These are phyloP conservation scores for Vachellia collinsii DNA, from an alignment of 306 rosid genomes.

Conservation along the genomic window DNA sequence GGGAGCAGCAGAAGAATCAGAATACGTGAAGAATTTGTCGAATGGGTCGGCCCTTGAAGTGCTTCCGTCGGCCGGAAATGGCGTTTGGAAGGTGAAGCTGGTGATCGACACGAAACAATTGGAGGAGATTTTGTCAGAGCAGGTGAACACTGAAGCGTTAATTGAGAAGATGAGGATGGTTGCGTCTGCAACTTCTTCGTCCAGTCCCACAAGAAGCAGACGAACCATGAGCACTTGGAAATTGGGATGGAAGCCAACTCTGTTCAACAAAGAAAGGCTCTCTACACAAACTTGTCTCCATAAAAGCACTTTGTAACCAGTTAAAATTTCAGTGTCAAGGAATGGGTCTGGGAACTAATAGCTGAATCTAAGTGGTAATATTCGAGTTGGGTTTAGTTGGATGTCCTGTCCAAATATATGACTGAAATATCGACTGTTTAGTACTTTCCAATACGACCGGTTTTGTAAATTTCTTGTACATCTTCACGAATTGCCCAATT, in stretches of 20 bases:
- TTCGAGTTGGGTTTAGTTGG: slow-evolving; percentile 31
- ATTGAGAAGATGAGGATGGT: slow-evolving; percentile 76
- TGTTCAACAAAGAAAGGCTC: background rate
- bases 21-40: slow-evolving; percentile 51
- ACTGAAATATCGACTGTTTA: slow-evolving; percentile 16
- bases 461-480: slow-evolving; percentile 2
- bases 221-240: slow-evolving; percentile 45
- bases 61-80: slow-evolving; percentile 56
- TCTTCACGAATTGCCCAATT: background rate
- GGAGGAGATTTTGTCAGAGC: slow-evolving; percentile 63
- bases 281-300: no score
- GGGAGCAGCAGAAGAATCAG: slow-evolving; percentile 28
- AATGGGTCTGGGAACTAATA: no score
- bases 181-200: slow-evolving; percentile 45
- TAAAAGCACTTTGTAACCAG: background rate
- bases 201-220: slow-evolving; percentile 46
- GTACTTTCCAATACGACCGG: background rate
- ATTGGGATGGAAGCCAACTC: slow-evolving; percentile 50
- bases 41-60: slow-evolving; percentile 57
- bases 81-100: slow-evolving; percentile 70
- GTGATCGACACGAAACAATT: slow-evolving; percentile 59
- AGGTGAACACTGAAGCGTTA: slow-evolving; percentile 62
- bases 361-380: no score
- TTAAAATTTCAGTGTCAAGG: background rate
- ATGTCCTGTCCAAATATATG: slow-evolving; percentile 41